Evolutionary conservation across 176 grass and related monocot genomes (phyloP), one percentile per base, ranked within the genome.

Genomic region (Dendrocalamus sinicus): DNA sequence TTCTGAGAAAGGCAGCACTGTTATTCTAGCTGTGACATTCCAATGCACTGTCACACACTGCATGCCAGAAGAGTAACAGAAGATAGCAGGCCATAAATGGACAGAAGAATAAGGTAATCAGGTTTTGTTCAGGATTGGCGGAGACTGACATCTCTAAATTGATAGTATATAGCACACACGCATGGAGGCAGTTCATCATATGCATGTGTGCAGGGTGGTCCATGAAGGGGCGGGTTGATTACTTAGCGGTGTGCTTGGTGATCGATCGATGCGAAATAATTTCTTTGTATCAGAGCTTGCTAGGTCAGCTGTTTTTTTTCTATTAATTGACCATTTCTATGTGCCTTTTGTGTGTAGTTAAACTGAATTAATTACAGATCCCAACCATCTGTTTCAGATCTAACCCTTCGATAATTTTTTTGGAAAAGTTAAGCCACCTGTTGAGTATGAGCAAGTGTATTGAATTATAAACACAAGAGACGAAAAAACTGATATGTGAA

Each of bases 161-260:
- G 28, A 2, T 53, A 19, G 9, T 5, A 76, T 47, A 45, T 26
- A 45, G 39, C 64, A 77, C 39, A 22, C n/a, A 37, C 32, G 66
- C 73, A 44, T 78, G 81, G 81, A 70, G 74, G 67, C 81, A 78
- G 74, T 81, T 78, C 78, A 57, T 75, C 22, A 24, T 24, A 61
- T 61, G 59, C n/a, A 30, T 67, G 19, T 87, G 58, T 45, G 78
- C 47, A 26, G 45, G 23, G 37, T 84, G 87, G 87, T 89, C 75
- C 87, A 73, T 79, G 63, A 75, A 85, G 15, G 22, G 5, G 12
- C 16, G 32, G 39, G 37, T 85, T 77, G 64, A 85, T 67, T 62
- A 19, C 66, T 80, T 52, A 67, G 63, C 62, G 78, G 78, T 80
- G 63, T 20, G 63, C 52, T 80, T 70, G 83, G 62, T 77, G 62